These are phyloP conservation scores for Pseudogymnoascus sp. DNA, from an alignment of 2,329 filamentous ascomycete species.

Conservation along the genomic window DNA sequence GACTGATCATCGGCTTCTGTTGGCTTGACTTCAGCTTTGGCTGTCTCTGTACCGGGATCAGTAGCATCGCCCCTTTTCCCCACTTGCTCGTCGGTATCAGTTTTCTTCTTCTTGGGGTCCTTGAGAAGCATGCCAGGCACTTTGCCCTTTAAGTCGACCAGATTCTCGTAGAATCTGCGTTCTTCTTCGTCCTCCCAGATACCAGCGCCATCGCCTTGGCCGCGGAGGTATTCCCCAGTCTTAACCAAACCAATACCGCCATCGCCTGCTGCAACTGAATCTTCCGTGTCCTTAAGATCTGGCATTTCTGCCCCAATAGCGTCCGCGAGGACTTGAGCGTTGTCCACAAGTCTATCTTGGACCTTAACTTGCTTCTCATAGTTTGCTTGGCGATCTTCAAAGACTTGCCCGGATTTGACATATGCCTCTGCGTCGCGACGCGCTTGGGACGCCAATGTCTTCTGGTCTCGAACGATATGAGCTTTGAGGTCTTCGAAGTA, in stretches of 20 bases:
- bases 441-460: constrained; percentile 75
- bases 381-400: constrained; percentile 91
- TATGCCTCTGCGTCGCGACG: constrained; percentile 96
- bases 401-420: constrained; percentile 95
- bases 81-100: constrained; percentile 70
- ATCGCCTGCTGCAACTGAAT: constrained; percentile 54
- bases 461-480: constrained; percentile 85
- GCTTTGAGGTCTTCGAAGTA: constrained; percentile 91
- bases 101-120: constrained; percentile 89
- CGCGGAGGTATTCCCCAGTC: constrained; percentile 83
- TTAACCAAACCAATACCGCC: constrained; percentile 89
- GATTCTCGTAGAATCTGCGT: constrained; percentile 92
- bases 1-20: constrained; percentile 68
- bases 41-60: constrained; percentile 37
- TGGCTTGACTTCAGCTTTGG: constrained; percentile 38
- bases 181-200: constrained; percentile 99
- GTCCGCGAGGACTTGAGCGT: constrained; percentile 86
- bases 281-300: constrained; percentile 76
- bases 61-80: constrained; percentile 61
- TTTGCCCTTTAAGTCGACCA: constrained; percentile 90
- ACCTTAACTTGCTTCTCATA: constrained; percentile 90
- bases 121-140: constrained; percentile 90
- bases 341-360: constrained; percentile 82
- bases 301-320: constrained; percentile 88
- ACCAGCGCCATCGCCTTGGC: constrained; percentile 80